phyloP scores from a whole-genome alignment of 441 rosid species.

The Hura crepitans region DNA sequence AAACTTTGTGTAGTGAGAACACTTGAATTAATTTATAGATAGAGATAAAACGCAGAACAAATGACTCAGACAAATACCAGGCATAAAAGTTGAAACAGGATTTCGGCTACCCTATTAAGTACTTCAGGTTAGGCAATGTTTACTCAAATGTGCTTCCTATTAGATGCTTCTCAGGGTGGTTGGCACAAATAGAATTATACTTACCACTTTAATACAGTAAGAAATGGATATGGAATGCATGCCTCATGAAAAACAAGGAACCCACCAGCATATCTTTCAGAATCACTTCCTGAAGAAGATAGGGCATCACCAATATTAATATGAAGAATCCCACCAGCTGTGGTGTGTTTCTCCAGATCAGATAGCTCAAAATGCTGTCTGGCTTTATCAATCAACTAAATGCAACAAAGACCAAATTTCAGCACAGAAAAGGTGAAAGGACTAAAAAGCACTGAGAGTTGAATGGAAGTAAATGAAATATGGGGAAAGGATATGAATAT shows the following conservation, averaged over 20 bases:
- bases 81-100: background rate
- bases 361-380: conserved; percentile 61
- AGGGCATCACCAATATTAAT: conserved; percentile 64
- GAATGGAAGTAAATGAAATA: background rate
- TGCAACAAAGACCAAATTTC: conserved; percentile 17
- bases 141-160: background rate
- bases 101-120: background rate
- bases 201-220: background rate
- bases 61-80: background rate
- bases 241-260: background rate
- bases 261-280: conserved; percentile 60
- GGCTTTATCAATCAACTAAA: conserved; percentile 63
- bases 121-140: background rate
- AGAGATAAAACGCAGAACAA: background rate
- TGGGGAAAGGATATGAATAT: background rate
- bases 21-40: background rate
- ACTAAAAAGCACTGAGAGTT: conserved; percentile 1
- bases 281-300: conserved; percentile 32
- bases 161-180: background rate
- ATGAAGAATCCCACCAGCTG: conserved; percentile 49
- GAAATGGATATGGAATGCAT: background rate
- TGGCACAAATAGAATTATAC: background rate
- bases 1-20: background rate
- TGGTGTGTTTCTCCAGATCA: conserved; percentile 53
- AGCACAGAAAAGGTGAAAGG: background rate